Conservation (phyloP, 1,139 yeast species). For the Debaryomycetaceae sp. region DNA sequence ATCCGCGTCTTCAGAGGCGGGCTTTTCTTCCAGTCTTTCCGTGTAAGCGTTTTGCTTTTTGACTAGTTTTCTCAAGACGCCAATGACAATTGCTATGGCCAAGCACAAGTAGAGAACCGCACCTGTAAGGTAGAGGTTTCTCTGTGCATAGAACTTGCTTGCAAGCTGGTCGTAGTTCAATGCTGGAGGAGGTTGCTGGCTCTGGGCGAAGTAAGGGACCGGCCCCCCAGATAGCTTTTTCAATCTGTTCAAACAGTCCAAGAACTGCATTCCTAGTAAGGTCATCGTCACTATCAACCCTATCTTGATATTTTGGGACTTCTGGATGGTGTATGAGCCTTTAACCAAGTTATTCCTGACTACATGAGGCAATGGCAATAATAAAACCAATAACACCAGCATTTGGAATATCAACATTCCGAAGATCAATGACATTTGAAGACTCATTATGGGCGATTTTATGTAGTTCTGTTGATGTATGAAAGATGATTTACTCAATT, state of each 20-base stretch:
- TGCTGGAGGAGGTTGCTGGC: constrained; percentile 10
- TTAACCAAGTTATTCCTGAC: constrained; percentile 46
- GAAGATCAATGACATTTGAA: constrained; percentile 44
- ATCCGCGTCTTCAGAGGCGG: constrained; percentile 15
- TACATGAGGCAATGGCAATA: constrained; percentile 61
- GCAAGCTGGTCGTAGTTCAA: constrained; percentile 43
- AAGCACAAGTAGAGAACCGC: constrained; percentile 61
- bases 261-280: constrained; percentile 52
- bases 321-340: constrained; percentile 31
- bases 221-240: constrained; percentile 23
- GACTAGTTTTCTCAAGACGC: constrained; percentile 56
- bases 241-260: constrained; percentile 56
- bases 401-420: constrained; percentile 52
- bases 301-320: constrained; percentile 46
- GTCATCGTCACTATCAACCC: constrained; percentile 44
- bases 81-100: constrained; percentile 57
- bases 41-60: constrained; percentile 49
- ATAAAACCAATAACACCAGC: constrained; percentile 48
- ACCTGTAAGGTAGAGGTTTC: constrained; percentile 70
- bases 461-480: not conserved
- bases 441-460: constrained; percentile 29
- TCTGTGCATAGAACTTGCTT: constrained; percentile 63
- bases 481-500: not conserved
- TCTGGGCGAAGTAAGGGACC: constrained; percentile 23
- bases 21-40: constrained; percentile 19